phyloP scores from a whole-genome alignment of 2,329 filamentous ascomycete species.

The Seiridium cupressi region DNA sequence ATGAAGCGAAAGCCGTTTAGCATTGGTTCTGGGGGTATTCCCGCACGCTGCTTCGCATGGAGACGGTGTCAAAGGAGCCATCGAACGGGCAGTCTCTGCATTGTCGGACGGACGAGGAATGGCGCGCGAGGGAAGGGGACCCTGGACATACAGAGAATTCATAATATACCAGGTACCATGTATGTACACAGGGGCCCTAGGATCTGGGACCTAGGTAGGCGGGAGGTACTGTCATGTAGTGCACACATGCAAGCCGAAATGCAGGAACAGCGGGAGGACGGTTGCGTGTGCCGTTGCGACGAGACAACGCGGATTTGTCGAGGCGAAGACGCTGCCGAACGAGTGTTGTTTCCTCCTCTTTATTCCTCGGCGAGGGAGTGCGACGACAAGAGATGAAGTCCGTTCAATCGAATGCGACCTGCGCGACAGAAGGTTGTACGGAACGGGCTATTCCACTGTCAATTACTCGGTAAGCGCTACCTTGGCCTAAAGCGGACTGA shows the following conservation, averaged over 20 bases:
- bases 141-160: constrained; percentile 4
- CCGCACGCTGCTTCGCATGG: constrained; percentile 1
- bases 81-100: not conserved
- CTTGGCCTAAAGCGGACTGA: not conserved
- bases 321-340: not conserved
- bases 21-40: constrained; percentile 11
- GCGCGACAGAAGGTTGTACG: not conserved
- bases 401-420: not conserved
- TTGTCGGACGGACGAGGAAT: not conserved
- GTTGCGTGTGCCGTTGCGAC: not conserved
- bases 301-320: too few relatives aligned
- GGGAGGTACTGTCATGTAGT: too few relatives aligned
- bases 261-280: not conserved
- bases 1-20: constrained; percentile 22
- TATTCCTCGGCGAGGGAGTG: too few relatives aligned
- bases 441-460: not conserved
- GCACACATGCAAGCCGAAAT: not conserved
- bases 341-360: not conserved
- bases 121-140: not conserved
- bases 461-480: constrained; percentile 1
- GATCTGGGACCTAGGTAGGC: too few relatives aligned
- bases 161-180: not conserved
- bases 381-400: not conserved
- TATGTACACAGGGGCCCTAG: not conserved
- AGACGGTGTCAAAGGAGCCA: not conserved